Evolutionary conservation across 352 stramenopile genomes (phyloP), one percentile per base, ranked within the genome.

Genomic region (Phytophthora ramorum): DNA sequence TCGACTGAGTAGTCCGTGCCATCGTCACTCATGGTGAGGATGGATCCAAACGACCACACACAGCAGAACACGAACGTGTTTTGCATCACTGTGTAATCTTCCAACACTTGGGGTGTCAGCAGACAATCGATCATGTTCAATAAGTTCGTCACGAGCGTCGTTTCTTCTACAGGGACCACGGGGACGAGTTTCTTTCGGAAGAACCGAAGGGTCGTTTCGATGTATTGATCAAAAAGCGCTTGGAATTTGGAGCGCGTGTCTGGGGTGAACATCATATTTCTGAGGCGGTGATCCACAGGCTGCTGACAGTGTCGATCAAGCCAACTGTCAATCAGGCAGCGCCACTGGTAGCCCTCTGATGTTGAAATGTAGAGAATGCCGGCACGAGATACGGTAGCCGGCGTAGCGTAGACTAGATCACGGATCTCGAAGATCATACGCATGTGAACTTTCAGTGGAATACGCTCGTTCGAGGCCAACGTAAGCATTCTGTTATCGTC

Each of bases 361-460:
- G 93, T 98, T 13, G 90, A 98, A 53, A 99, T 98, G 71, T 98
- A 98, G 37, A 99, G 58, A 45, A 99, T 99, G 49, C 95, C 96
- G 20, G 97, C 96, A 14, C 97, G 93, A 17, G 89, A 98, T 8
- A 98, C 96, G 0, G 97, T 99, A 9, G 97, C 95, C 3, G 96
- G 96, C 19, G 96, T 98, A 16, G 96, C 96, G 59, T 98, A 98
- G 53, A 97, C 89, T 16, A 99, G 81, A 78, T 98, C 94, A 22
- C 94, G 86, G 65, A 99, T 98, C 75, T 99, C 97, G 67, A 99
- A 99, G 63, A 99, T 98, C 90, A 99, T 97, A 41, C 92, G 79
- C 96, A 99, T 99, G 75, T 99, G 91, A 17, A 91, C 79, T 69
- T 98, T 98, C 13, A 99, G 79, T 14, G 96, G 96, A 58, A 99